These are phyloP conservation scores for Trichoderma sp. DNA, from an alignment of 2,329 filamentous ascomycete genomes.

Conservation along the genomic window DNA sequence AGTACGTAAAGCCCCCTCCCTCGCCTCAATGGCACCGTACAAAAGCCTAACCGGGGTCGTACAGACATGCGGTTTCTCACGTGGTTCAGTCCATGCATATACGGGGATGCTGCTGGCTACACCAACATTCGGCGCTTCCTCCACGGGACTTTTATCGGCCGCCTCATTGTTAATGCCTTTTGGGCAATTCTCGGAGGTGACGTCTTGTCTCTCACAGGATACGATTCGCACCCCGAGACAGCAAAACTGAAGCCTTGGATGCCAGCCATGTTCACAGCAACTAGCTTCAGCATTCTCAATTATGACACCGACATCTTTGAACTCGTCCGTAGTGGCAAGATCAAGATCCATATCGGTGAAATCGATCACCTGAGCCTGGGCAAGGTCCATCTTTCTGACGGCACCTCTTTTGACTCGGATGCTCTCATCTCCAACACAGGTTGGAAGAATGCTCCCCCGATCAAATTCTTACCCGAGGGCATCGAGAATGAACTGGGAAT, in stretches of 20 bases:
- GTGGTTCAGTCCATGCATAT: constrained; percentile 76
- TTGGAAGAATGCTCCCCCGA: constrained; percentile 58
- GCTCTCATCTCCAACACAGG: constrained; percentile 61
- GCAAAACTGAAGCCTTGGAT: constrained; percentile 59
- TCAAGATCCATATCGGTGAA: constrained; percentile 58
- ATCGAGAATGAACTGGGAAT: constrained; percentile 54
- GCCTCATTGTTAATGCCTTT: constrained; percentile 58
- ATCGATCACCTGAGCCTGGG: constrained; percentile 50
- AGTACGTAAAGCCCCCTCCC: constrained; percentile 42
- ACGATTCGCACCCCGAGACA: constrained; percentile 56
- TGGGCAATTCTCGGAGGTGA: constrained; percentile 62
- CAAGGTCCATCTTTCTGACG: constrained; percentile 56
- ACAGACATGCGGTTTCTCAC: constrained; percentile 67
- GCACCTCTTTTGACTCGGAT: constrained; percentile 53
- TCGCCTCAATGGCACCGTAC: not conserved
- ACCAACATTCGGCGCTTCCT: constrained; percentile 57
- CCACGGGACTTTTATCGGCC: constrained; percentile 61
- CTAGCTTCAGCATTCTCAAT: constrained; percentile 63
- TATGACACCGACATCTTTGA: constrained; percentile 62
- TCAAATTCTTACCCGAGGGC: constrained; percentile 55
- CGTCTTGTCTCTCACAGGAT: constrained; percentile 57
- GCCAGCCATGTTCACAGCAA: constrained; percentile 56
- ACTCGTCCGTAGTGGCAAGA: constrained; percentile 55
- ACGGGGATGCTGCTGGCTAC: constrained; percentile 67
- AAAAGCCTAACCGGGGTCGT: not conserved